Percentiles rank a stretch among this genome's conserved stretches.
Evolutionary conservation across 805 yeast genomes (phyloP).

Genomic region (Zygosaccharomyces gambellarensis): DNA sequence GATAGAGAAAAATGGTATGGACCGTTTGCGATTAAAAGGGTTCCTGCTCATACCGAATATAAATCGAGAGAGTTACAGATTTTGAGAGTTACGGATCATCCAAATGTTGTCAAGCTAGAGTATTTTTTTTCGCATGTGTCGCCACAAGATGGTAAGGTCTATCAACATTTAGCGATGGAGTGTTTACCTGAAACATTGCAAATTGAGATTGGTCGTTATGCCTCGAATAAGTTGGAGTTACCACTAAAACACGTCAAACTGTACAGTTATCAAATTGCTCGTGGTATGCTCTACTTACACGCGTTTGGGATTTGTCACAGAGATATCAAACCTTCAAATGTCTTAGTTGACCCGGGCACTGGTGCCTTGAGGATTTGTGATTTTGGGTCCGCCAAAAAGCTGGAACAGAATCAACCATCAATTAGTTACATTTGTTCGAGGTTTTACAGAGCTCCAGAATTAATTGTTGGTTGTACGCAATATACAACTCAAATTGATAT

Average conservation of each 20-base stretch:
- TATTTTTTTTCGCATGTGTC: conserved; percentile 67
- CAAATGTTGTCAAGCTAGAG: conserved; percentile 66
- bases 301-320: conserved; percentile 78
- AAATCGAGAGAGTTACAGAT: conserved; percentile 78
- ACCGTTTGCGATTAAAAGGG: conserved; percentile 79
- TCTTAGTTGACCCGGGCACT: conserved; percentile 65
- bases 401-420: conserved; percentile 76
- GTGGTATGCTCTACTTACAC: conserved; percentile 79
- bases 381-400: conserved; percentile 78
- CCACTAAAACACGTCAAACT: conserved; percentile 73
- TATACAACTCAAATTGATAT: conserved; percentile 90
- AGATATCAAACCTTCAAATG: conserved; percentile 80
- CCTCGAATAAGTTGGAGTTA: conserved; percentile 53
- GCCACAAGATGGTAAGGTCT: conserved; percentile 57
- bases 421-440: conserved; percentile 95
- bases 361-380: conserved; percentile 74
- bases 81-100: conserved; percentile 69
- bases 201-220: conserved; percentile 65
- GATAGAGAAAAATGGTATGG: conserved; percentile 56
- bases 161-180: conserved; percentile 83
- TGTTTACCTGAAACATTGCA: conserved; percentile 79
- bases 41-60: conserved; percentile 83
- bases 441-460: conserved; percentile 88
- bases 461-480: conserved; percentile 82
- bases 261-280: conserved; percentile 71